A percentile compares a stretch with the other conserved stretches of the same genome.
phyloP scores from a whole-genome alignment of 768 basidiomycete species.

The Dacryopinax primogenitus region DNA sequence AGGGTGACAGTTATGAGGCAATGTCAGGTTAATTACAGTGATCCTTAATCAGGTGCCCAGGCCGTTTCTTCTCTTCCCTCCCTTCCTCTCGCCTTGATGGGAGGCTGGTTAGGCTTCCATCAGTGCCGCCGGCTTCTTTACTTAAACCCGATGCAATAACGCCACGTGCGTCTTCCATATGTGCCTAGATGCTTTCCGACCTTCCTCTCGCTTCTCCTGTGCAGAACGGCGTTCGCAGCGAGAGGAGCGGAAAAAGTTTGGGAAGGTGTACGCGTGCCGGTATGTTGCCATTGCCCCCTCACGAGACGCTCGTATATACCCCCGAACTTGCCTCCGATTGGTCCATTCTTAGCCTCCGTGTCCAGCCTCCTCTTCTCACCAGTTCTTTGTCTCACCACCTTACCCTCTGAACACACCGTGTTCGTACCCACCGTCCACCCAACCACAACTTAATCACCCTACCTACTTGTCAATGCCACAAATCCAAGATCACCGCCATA shows the following conservation, averaged over 20 bases:
- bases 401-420: background rate
- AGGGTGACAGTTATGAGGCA: constrained; percentile 3
- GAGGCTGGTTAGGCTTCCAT: constrained; percentile 10
- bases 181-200: background rate
- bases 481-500: no score
- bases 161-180: background rate
- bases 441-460: no score
- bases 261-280: background rate
- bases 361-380: background rate
- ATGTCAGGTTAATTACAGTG: background rate
- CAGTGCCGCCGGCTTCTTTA: background rate
- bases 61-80: no score
- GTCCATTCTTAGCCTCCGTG: background rate
- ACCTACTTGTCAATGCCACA: no score
- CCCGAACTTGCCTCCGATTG: background rate
- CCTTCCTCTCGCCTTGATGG: background rate
- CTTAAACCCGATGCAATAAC: background rate
- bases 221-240: background rate
- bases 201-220: background rate
- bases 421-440: no score
- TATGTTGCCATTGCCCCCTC: background rate
- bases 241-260: background rate
- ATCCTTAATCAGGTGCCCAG: background rate
- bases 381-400: background rate
- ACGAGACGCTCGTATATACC: background rate